These are phyloP conservation scores for Pleurotus pulmonarius DNA, from an alignment of 768 basidiomycete genomes.

Conservation along the genomic window DNA sequence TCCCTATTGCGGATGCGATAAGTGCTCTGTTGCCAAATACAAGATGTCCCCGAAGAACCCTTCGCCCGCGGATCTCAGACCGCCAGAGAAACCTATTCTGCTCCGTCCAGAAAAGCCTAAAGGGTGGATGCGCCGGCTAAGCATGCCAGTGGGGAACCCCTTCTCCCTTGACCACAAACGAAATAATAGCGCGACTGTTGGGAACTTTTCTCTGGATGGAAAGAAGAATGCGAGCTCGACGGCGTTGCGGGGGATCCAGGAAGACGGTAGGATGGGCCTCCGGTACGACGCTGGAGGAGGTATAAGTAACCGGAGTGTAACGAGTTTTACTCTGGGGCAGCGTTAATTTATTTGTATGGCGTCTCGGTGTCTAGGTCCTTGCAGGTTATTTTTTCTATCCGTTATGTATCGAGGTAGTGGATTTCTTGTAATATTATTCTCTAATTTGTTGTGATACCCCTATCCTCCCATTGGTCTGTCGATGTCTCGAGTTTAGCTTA, in stretches of 20 bases:
- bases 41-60: constrained; percentile 24
- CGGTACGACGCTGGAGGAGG: constrained; percentile 34
- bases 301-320: constrained; percentile 47
- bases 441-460: no score
- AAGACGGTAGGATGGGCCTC: constrained; percentile 41
- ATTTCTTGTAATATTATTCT: no score
- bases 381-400: no score
- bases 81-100: constrained; percentile 37
- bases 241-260: constrained; percentile 31
- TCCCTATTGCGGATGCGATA: constrained; percentile 63
- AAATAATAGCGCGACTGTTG: constrained; percentile 24
- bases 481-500: no score
- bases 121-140: constrained; percentile 74
- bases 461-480: no score
- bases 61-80: constrained; percentile 31
- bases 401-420: no score
- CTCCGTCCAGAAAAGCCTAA: constrained; percentile 56
- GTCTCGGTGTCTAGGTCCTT: no score
- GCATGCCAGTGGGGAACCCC: constrained; percentile 65
- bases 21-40: constrained; percentile 61
- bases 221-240: constrained; percentile 49
- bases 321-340: constrained; percentile 40
- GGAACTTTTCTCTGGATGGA: constrained; percentile 34
- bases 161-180: constrained; percentile 41
- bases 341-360: constrained; percentile 16